Conservation (phyloP, 129 eudicot species). For the Chrysanthemum lavandulifolium region DNA sequence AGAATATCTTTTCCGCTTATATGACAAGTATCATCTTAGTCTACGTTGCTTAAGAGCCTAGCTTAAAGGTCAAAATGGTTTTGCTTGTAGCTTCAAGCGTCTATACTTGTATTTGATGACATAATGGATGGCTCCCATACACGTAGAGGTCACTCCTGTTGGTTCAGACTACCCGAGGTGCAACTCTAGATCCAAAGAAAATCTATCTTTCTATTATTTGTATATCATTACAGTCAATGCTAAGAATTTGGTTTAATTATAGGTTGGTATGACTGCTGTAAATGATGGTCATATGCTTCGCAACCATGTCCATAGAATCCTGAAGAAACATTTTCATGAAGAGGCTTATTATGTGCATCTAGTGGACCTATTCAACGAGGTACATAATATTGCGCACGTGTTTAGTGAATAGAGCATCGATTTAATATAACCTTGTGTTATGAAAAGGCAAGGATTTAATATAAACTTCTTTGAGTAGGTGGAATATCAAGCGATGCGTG, state of each 20-base stretch:
- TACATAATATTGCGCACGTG: slow-evolving; percentile 12
- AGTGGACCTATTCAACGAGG: slow-evolving; percentile 74
- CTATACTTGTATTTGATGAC: slow-evolving; percentile 70
- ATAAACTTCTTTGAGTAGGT: slow-evolving; percentile 29
- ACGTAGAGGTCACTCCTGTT: slow-evolving; percentile 76
- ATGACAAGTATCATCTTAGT: background rate
- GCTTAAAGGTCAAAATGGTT: background rate
- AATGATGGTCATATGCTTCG: slow-evolving; percentile 75
- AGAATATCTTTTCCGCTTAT: too few relatives aligned
- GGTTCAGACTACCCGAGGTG: slow-evolving; percentile 73
- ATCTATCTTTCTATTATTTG: background rate
- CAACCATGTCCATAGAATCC: slow-evolving; percentile 66
- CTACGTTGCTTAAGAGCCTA: background rate
- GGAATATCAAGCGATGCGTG: slow-evolving; percentile 68
- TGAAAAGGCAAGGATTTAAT: background rate
- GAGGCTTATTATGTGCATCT: slow-evolving; percentile 63
- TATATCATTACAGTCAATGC: background rate
- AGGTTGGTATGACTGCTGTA: slow-evolving; percentile 76
- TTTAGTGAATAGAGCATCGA: background rate
- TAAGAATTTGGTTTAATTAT: slow-evolving; percentile 15
- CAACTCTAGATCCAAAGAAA: background rate
- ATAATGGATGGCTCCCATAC: slow-evolving; percentile 62
- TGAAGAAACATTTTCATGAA: slow-evolving; percentile 48
- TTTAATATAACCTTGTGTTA: background rate
- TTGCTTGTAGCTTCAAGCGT: slow-evolving; percentile 64